Base-by-base conservation (phyloP, 2,329 filamentous ascomycete genomes). In the Hirsutella rhossiliensis region DNA sequence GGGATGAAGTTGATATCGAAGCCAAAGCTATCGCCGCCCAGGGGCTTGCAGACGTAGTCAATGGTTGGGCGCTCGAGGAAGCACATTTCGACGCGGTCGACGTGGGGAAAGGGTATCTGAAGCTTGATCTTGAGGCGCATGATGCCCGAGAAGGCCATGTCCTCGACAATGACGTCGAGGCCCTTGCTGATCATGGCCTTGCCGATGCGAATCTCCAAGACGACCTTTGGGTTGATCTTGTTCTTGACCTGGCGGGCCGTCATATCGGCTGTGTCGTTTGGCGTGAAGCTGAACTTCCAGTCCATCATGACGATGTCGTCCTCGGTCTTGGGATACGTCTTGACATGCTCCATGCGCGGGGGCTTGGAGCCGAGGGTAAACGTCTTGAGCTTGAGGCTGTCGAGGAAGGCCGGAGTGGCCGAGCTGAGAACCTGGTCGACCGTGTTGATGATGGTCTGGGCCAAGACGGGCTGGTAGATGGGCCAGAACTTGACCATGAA, bases 1-100 rank as follows among this genome's bases (percentile, higher is more conserved):
- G 92, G 92, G 53, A 98, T 94, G 65, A 98, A 96, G 68, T 96
- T 97, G 73, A 98, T 97, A 58, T 98, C 92, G 60, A 98, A 96
- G 34, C 92, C 92, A 51, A 98, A 87, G 3, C 77, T 89, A 48
- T 98, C 92, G 48, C 94, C 94, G 54, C 92, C 92, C 13, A 98
- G 76, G 3, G 92, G 92, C 64, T 98, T 98, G 74, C 92, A 96
- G 46, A 94, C 89, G 59, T 97, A 98, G 66, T 98, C 92, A 51
- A 98, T 89, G 1, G 76, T 81, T 2, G 92, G 92, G 29, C 80
- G 79, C 52, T 88, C 88, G 46, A 97, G 66, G 73, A 98, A 98
- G 62, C 84, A 95, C 67, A 98, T 87, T 55, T 98, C 92, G 38
- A 97, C 76, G 53, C 84, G 87, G 54, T 98, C 92, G 38, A 98